Evolutionary conservation across 2,329 filamentous ascomycete species (phyloP).

Genomic region (Colletotrichum sp.): DNA sequence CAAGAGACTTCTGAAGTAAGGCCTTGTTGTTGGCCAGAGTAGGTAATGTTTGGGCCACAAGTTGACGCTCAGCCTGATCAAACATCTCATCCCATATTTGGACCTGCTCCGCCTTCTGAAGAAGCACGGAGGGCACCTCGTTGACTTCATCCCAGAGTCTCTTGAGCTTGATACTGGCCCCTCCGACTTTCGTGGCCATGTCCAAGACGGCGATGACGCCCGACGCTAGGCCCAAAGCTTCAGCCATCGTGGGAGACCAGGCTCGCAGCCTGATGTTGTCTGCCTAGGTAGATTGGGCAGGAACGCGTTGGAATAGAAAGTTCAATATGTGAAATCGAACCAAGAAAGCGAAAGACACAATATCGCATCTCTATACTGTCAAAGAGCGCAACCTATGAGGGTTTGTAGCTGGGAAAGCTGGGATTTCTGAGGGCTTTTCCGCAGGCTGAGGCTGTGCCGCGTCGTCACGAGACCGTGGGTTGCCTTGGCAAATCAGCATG

Average conservation of each 20-base stretch:
- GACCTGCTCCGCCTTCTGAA: background rate
- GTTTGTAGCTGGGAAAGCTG: too few relatives aligned
- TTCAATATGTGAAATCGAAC: too few relatives aligned
- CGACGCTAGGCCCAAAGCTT: background rate
- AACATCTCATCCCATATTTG: background rate
- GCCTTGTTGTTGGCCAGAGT: too few relatives aligned
- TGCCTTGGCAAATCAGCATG: background rate
- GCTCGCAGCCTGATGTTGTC: too few relatives aligned
- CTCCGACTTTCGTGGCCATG: background rate
- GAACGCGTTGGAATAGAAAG: too few relatives aligned
- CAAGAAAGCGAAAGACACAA: too few relatives aligned
- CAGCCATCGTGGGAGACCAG: background rate
- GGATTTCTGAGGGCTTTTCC: background rate
- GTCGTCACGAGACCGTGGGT: background rate
- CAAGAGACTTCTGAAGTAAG: rapidly evolving
- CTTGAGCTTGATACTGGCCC: background rate
- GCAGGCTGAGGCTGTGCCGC: background rate
- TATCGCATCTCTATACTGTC: too few relatives aligned
- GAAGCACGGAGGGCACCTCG: background rate
- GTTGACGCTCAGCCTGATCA: background rate
- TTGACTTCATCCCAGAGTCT: background rate
- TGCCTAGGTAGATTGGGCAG: too few relatives aligned
- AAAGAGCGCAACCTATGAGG: too few relatives aligned
- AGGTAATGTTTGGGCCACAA: too few relatives aligned
- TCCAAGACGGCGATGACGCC: background rate